phyloP scores from a whole-genome alignment of 169 alveolate species.

The Sarcocystis neurona region DNA sequence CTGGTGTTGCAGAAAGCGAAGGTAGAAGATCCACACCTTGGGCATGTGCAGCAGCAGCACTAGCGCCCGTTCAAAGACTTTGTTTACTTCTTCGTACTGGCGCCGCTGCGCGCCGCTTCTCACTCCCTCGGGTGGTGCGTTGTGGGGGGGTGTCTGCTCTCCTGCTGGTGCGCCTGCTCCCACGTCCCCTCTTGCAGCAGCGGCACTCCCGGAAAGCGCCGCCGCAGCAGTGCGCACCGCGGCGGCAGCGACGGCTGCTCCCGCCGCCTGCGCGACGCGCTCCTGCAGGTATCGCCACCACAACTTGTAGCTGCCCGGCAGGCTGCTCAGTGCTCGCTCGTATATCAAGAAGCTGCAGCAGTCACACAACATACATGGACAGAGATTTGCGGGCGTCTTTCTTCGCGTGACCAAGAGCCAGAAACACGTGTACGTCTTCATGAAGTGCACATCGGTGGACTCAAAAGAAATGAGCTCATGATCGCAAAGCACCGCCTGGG shows the following conservation, averaged over 20 bases:
- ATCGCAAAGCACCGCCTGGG: no score
- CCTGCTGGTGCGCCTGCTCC: not conserved
- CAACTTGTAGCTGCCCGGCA: constrained; percentile 67
- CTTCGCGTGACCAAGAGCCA: no score
- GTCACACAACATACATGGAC: no score
- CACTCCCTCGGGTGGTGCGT: not conserved
- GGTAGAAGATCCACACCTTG: constrained; percentile 49
- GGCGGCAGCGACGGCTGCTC: no score
- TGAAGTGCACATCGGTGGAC: no score
- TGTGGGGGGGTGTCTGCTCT: constrained; percentile 1
- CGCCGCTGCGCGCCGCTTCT: no score
- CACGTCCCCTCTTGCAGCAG: no score
- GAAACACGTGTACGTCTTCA: no score
- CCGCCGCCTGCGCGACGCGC: constrained; percentile 22
- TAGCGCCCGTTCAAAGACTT: constrained; percentile 57
- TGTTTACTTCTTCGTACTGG: constrained; percentile 31
- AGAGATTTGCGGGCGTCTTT: no score
- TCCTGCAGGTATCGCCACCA: constrained; percentile 59
- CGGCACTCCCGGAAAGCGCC: not conserved
- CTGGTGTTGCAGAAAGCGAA: constrained; percentile 51
- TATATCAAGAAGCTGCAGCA: constrained; percentile 43
- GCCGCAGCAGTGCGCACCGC: not conserved
- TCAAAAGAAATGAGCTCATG: no score
- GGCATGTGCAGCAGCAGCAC: constrained; percentile 65
- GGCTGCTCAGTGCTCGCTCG: constrained; percentile 60